phyloP scores from a whole-genome alignment of 768 basidiomycete genomes.

The Tulasnella sp. region DNA sequence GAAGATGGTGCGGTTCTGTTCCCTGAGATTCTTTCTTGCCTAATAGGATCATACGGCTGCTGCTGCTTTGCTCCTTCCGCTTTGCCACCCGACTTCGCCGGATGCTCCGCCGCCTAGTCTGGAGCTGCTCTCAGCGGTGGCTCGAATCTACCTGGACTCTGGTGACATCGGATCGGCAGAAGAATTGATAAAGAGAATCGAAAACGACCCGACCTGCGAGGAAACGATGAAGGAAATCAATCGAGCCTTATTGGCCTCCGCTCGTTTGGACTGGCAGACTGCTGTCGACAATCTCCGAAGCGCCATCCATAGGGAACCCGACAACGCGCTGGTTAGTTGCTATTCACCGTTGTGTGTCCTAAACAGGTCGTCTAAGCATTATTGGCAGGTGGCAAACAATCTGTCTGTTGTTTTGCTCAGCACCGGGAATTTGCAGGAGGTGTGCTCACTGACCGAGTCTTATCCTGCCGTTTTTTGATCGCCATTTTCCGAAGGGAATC shows the following conservation, averaged over 20 bases:
- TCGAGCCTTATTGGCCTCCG: constrained; percentile 50
- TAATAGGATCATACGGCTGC: constrained; percentile 63
- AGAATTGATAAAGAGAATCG: constrained; percentile 46
- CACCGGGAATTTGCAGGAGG: constrained; percentile 65
- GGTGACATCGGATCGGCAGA: constrained; percentile 53
- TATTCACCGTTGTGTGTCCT: background rate
- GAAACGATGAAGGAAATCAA: constrained; percentile 46
- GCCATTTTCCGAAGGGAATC: constrained; percentile 43
- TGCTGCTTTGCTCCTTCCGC: constrained; percentile 52
- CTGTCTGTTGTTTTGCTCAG: constrained; percentile 59
- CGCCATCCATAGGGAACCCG: constrained; percentile 43
- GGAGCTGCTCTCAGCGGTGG: constrained; percentile 57
- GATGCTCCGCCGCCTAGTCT: constrained; percentile 33
- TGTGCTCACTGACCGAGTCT: constrained; percentile 22
- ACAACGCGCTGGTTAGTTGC: constrained; percentile 45
- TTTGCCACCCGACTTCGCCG: constrained; percentile 34
- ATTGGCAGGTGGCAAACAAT: constrained; percentile 58
- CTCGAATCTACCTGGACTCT: constrained; percentile 61
- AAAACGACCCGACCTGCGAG: constrained; percentile 34
- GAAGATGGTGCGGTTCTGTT: constrained; percentile 5
- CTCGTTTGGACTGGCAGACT: constrained; percentile 57
- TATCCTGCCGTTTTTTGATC: background rate
- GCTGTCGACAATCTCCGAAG: constrained; percentile 38
- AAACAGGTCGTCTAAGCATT: background rate
- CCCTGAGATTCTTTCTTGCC: background rate